A percentile compares a stretch with the other conserved stretches of the same genome.
These are phyloP conservation scores for Leucaena leucocephala DNA, from an alignment of 306 rosid genomes.

Conservation along the genomic window DNA sequence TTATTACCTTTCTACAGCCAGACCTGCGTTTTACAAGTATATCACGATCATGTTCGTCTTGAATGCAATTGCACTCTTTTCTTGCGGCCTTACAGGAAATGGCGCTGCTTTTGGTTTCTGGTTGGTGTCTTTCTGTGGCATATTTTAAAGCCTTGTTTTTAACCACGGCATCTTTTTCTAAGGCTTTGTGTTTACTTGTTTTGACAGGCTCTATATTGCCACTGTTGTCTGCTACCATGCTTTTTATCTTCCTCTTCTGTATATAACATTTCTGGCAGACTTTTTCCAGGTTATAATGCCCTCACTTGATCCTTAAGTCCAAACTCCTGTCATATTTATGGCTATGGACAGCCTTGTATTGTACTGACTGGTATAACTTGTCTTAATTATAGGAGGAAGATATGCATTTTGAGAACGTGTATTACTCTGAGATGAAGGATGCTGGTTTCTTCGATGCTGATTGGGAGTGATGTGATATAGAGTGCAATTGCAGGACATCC, in stretches of 20 bases:
- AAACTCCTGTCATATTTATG: background rate
- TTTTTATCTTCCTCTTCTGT: conserved; percentile 71
- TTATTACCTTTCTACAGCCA: conserved; percentile 59
- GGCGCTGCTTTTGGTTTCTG: conserved; percentile 84
- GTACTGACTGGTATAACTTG: background rate
- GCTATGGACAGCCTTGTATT: background rate
- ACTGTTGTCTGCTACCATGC: conserved; percentile 63
- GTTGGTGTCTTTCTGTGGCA: conserved; percentile 42
- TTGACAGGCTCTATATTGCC: conserved; percentile 66
- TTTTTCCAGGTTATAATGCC: conserved; percentile 54
- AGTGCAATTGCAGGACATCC: background rate
- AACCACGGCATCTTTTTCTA: conserved; percentile 34
- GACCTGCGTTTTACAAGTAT: conserved; percentile 92
- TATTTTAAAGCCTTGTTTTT: conserved; percentile 12
- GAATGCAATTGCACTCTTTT: conserved; percentile 64
- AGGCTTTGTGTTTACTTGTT: conserved; percentile 27
- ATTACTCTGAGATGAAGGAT: conserved; percentile 97
- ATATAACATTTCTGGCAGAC: conserved; percentile 64
- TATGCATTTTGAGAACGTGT: conserved; percentile 79
- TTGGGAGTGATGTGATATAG: conserved; percentile 67
- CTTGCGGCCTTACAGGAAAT: conserved; percentile 71
- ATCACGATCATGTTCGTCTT: conserved; percentile 65
- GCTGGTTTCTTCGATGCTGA: conserved; percentile 90
- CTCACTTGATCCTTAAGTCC: background rate
- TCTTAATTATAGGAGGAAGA: conserved; percentile 68